These are phyloP conservation scores for Fusarium coffeatum DNA, from an alignment of 2,329 filamentous ascomycete species.

Conservation along the genomic window DNA sequence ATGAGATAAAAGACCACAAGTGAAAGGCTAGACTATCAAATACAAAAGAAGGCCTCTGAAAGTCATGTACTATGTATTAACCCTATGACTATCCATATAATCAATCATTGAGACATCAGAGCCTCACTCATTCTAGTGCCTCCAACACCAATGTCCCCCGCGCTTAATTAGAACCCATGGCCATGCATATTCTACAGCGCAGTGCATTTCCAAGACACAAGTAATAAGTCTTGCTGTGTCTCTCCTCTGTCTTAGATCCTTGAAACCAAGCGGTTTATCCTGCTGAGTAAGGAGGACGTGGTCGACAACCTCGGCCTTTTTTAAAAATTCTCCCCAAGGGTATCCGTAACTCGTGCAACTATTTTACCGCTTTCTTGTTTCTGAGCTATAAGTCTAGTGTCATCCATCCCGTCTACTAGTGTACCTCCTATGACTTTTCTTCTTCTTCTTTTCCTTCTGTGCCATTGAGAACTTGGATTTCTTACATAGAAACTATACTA, in stretches of 20 bases:
- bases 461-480: neutral
- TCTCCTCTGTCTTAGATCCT: slow-evolving; percentile 8
- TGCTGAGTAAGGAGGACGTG: slow-evolving; percentile 35
- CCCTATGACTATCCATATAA: neutral
- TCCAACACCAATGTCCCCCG: slow-evolving; percentile 17
- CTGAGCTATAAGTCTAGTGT: slow-evolving; percentile 33
- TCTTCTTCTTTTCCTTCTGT: slow-evolving; percentile 2
- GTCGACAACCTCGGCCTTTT: slow-evolving; percentile 37
- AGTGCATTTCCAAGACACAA: slow-evolving; percentile 3
- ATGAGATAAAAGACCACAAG: neutral
- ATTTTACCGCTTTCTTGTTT: slow-evolving; percentile 32
- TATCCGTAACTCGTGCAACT: slow-evolving; percentile 18
- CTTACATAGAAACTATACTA: slow-evolving; percentile 6
- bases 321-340: slow-evolving; percentile 5
- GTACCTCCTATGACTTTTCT: slow-evolving; percentile 12
- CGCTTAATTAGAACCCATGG: slow-evolving; percentile 25
- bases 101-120: slow-evolving; percentile 15
- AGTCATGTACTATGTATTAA: neutral
- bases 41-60: neutral
- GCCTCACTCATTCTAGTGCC: slow-evolving; percentile 18
- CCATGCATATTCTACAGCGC: neutral
- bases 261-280: slow-evolving; percentile 27
- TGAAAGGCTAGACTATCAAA: neutral
- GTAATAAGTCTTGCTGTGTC: slow-evolving; percentile 30
- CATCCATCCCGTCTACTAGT: slow-evolving; percentile 24